phyloP scores from a whole-genome alignment of 306 rosid genomes.

The Arachis stenosperma region DNA sequence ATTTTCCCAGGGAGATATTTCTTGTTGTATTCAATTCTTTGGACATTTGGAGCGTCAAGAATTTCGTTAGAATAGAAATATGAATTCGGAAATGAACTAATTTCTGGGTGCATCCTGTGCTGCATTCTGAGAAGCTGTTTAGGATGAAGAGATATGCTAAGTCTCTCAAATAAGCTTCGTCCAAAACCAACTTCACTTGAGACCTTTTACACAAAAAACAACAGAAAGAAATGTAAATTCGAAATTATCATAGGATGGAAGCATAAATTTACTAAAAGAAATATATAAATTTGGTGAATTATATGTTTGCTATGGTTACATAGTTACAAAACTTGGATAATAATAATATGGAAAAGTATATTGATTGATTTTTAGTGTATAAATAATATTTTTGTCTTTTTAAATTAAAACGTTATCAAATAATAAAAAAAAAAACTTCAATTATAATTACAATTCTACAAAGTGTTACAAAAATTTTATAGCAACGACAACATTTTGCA shows the following conservation, averaged over 20 bases:
- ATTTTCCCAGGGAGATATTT: constrained; percentile 54
- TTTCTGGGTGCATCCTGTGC: constrained; percentile 74
- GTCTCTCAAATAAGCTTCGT: constrained; percentile 73
- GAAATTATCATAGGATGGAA: neutral
- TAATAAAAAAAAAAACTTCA: too few relatives aligned
- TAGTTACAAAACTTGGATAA: too few relatives aligned
- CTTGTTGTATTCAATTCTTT: constrained; percentile 34
- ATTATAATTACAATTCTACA: too few relatives aligned
- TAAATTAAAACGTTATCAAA: too few relatives aligned
- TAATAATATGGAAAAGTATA: too few relatives aligned
- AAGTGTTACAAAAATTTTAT: too few relatives aligned
- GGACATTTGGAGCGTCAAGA: constrained; percentile 55
- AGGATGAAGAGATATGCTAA: constrained; percentile 41
- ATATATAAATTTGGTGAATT: neutral
- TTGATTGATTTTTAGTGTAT: too few relatives aligned
- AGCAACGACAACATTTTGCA: too few relatives aligned
- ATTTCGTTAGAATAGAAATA: constrained; percentile 54
- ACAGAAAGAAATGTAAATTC: neutral
- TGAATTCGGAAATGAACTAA: constrained; percentile 67
- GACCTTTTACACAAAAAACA: constrained; percentile 44
- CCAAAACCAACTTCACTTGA: constrained; percentile 61
- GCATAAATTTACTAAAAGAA: neutral
- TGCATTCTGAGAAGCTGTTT: constrained; percentile 63
- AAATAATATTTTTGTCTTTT: too few relatives aligned
- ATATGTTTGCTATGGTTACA: too few relatives aligned